Percentiles rank a stretch among this genome's conserved stretches.
Evolutionary conservation across 179 eudicot species (phyloP).

Genomic region (Drosera spatulata): DNA sequence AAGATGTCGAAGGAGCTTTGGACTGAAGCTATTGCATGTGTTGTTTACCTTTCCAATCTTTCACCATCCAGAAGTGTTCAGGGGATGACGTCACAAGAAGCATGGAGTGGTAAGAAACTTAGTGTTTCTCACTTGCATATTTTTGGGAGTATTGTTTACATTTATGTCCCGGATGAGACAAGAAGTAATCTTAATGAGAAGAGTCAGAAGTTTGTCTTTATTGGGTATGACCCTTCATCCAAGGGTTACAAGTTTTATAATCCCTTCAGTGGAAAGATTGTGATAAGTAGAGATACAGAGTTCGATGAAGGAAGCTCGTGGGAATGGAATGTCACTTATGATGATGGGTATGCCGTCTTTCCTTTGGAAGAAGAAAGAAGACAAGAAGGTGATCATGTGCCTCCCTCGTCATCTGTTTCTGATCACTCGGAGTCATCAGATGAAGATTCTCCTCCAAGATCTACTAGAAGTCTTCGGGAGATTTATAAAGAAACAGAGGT

Average conservation of each 20-base stretch:
- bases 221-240: neutral
- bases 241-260: slow-evolving; percentile 1
- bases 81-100: neutral
- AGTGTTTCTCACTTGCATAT: neutral
- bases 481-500: neutral
- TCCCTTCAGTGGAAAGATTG: neutral
- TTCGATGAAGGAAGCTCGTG: neutral
- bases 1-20: neutral
- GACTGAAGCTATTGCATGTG: neutral
- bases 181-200: neutral
- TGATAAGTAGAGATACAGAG: neutral
- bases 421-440: neutral
- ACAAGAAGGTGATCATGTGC: neutral
- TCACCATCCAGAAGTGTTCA: neutral
- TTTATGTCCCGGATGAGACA: neutral
- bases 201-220: neutral
- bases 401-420: too few species aligned
- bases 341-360: neutral
- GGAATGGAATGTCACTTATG: neutral
- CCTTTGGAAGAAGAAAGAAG: neutral
- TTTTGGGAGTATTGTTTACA: neutral
- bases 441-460: neutral
- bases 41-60: neutral
- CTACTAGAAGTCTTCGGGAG: neutral
- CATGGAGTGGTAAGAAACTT: neutral